phyloP scores from a whole-genome alignment of 441 rosid genomes.

The Manihot esculenta region DNA sequence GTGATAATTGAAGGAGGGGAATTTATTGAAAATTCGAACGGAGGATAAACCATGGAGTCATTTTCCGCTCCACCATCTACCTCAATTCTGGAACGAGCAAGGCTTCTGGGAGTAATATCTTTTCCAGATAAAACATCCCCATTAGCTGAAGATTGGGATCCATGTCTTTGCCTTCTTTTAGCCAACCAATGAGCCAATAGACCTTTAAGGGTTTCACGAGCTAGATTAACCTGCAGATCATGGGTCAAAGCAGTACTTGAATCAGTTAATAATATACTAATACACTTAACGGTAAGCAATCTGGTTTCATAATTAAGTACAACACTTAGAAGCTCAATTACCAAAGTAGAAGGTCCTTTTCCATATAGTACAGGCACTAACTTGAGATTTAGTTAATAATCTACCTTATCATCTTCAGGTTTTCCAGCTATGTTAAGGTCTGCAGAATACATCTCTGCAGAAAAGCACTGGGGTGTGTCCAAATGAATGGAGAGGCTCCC shows the following conservation, averaged over 20 bases:
- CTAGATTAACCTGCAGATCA: conserved; percentile 79
- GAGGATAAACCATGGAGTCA: conserved; percentile 83
- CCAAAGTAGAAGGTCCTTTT: not conserved
- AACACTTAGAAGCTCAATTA: not conserved
- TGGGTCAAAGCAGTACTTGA: conserved; percentile 20
- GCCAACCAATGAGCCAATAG: conserved; percentile 84
- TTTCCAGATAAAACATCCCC: conserved; percentile 69
- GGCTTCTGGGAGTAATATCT: conserved; percentile 55
- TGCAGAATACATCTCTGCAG: conserved; percentile 98
- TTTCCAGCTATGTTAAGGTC: conserved; percentile 92
- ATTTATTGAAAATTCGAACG: conserved; percentile 76
- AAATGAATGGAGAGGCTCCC: conserved; percentile 96
- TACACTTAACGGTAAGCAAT: not conserved
- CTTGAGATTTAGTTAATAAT: not conserved
- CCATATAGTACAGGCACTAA: not conserved
- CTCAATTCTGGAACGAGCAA: conserved; percentile 60
- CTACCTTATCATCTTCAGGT: conserved; percentile 99
- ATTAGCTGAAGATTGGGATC: conserved; percentile 60
- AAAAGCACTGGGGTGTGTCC: conserved; percentile 98
- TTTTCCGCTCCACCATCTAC: conserved; percentile 68
- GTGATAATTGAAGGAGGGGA: conserved; percentile 90
- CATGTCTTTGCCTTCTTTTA: conserved; percentile 70
- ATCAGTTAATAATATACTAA: not conserved
- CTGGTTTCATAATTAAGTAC: not conserved
- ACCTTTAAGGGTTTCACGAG: conserved; percentile 97